Percentiles rank a stretch among this genome's conserved stretches.
phyloP scores from a whole-genome alignment of 2,329 filamentous ascomycete species.

The Pyricularia sp. region DNA sequence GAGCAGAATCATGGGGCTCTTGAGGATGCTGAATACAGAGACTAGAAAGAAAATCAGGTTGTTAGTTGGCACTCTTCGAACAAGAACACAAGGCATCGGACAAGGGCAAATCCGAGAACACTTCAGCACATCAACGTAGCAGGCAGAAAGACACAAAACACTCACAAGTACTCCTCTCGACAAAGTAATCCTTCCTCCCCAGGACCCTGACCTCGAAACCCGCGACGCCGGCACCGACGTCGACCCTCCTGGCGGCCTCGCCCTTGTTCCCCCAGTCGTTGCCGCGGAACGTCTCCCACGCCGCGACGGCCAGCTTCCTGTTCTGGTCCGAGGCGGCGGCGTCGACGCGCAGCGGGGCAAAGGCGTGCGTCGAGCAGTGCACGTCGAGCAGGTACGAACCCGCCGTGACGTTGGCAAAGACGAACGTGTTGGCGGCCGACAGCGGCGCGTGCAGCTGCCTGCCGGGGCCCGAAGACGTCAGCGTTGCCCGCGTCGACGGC shows the following conservation, averaged over 20 bases:
- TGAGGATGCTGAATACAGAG: slow-evolving; percentile 71
- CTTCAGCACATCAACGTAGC: no score
- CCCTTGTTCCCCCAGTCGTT: slow-evolving; percentile 88
- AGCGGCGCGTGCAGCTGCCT: slow-evolving; percentile 46
- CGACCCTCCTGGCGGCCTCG: slow-evolving; percentile 37
- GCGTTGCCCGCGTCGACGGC: slow-evolving; percentile 56
- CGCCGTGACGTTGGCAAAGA: slow-evolving; percentile 61
- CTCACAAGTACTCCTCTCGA: slow-evolving; percentile 64
- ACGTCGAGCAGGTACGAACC: slow-evolving; percentile 79
- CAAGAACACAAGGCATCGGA: not conserved
- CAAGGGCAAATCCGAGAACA: not conserved
- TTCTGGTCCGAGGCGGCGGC: slow-evolving; percentile 27
- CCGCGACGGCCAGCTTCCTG: slow-evolving; percentile 37
- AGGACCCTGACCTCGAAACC: slow-evolving; percentile 54
- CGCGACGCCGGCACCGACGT: slow-evolving; percentile 15
- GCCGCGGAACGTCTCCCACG: slow-evolving; percentile 80
- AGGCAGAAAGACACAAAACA: slow-evolving; percentile 14
- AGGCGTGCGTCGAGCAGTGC: slow-evolving; percentile 63
- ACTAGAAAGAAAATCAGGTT: slow-evolving; percentile 23
- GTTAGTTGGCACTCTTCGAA: not conserved
- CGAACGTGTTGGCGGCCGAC: slow-evolving; percentile 59
- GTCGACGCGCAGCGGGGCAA: slow-evolving; percentile 75
- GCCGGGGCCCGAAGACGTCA: slow-evolving; percentile 28
- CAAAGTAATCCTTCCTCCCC: slow-evolving; percentile 64
- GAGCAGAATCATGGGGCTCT: slow-evolving; percentile 96